These are phyloP conservation scores for Lepidopterella palustris DNA, from an alignment of 495 filamentous ascomycete species.

Conservation along the genomic window DNA sequence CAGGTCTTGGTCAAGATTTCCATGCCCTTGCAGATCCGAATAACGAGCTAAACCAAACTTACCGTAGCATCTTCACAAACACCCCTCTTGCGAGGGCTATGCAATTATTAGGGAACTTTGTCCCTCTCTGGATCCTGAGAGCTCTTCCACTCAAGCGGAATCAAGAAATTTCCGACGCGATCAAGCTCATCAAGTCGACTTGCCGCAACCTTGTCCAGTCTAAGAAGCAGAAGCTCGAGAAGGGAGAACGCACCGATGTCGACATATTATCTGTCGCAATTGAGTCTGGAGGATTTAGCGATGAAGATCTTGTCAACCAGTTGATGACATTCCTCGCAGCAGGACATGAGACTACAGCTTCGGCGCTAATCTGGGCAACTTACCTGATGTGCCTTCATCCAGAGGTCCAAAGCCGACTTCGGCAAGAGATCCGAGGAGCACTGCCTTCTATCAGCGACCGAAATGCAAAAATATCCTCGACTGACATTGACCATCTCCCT, in stretches of 20 bases:
- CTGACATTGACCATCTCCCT: slow-evolving; percentile 48
- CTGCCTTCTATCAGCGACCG: slow-evolving; percentile 52
- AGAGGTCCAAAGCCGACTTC: slow-evolving; percentile 50
- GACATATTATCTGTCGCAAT: slow-evolving; percentile 84
- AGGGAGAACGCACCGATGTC: slow-evolving; percentile 42
- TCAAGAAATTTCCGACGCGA: slow-evolving; percentile 48
- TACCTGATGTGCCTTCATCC: slow-evolving; percentile 55
- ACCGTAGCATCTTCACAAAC: slow-evolving; percentile 52
- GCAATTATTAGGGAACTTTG: slow-evolving; percentile 40
- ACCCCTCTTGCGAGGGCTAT: slow-evolving; percentile 39
- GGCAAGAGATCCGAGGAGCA: slow-evolving; percentile 53
- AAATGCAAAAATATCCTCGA: slow-evolving; percentile 43
- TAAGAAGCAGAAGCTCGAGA: slow-evolving; percentile 59
- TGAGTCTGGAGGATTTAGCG: slow-evolving; percentile 65
- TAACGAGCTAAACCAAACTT: slow-evolving; percentile 60
- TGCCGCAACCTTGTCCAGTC: slow-evolving; percentile 60
- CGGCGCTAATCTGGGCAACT: slow-evolving; percentile 54
- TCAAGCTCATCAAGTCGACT: slow-evolving; percentile 52
- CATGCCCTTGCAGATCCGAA: slow-evolving; percentile 57
- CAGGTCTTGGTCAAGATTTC: slow-evolving; percentile 78
- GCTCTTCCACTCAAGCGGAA: slow-evolving; percentile 63
- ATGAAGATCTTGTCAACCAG: slow-evolving; percentile 79
- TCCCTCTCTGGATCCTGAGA: slow-evolving; percentile 46
- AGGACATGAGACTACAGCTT: slow-evolving; percentile 74
- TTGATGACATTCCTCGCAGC: slow-evolving; percentile 94